Base-by-base conservation (phyloP, 495 filamentous ascomycete species). In the Aspergillus steynii region DNA sequence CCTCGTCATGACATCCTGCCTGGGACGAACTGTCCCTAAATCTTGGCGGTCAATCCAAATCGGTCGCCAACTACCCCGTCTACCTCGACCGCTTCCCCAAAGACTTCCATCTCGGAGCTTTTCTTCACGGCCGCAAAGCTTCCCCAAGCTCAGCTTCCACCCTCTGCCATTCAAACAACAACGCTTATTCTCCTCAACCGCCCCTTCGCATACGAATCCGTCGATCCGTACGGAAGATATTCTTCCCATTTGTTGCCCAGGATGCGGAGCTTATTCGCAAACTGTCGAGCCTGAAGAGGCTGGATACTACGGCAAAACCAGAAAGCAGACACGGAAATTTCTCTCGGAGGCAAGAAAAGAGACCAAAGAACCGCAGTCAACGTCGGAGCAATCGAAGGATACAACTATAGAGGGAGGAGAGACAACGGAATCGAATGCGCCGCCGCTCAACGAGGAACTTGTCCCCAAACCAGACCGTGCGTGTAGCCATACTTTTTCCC, bases 211-310 rank as follows among this genome's bases (percentile, higher is more conserved):
- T 29, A 29, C 54, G 6, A 53, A 67, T 15, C 27, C 60, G 10
- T 1, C 58, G 8, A 60, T 68, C 3, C 32, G 58, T 1, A 5
- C 67, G 1, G 57, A 62, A 5, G 60, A 71, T 45, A 27, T 63
- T 20, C 59, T 80, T 6, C 77, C 79, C 2, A 10, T 75, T 5
- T 80, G 70, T 65, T 99, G 95, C 70, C 86, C 90, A 26, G 95
- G 95, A 56, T 99, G 95, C 71, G 95, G 95, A 51, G 96, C 94
- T 32, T 83, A 88, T 59, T 83, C 88, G 53, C 95, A 98, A 68
- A 89, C 82, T 0, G 63, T 85, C 2, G 80, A 86, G 27, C 80
- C 88, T n/a, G 71, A 84, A 37, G 81, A 88, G 65, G 83, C 93
- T 1, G 95, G 95, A 48, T 97, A 86, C 74, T 97, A 90, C 74